Conservation (phyloP, 1,284 basidiomycete genomes). For the Naganishia cerealis region DNA sequence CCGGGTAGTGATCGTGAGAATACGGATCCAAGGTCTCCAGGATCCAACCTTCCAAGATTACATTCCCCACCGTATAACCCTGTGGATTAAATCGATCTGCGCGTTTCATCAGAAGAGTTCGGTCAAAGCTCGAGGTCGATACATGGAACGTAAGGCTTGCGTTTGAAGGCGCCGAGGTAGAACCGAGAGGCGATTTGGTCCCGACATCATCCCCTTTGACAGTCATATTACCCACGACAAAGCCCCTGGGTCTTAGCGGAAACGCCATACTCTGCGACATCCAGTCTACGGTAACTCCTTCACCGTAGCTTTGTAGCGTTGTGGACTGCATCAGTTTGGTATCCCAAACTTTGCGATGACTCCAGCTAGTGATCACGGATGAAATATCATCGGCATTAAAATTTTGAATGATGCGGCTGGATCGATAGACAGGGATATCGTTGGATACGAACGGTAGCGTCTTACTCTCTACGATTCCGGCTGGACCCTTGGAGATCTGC, state of each 20-base stretch:
- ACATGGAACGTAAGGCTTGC: slow-evolving; percentile 65
- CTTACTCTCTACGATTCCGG: slow-evolving; percentile 74
- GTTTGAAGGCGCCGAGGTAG: slow-evolving; percentile 45
- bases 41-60: slow-evolving; percentile 93
- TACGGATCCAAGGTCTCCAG: slow-evolving; percentile 96
- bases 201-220: slow-evolving; percentile 62
- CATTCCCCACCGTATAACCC: slow-evolving; percentile 71
- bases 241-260: slow-evolving; percentile 85
- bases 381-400: slow-evolving; percentile 89
- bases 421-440: slow-evolving; percentile 79
- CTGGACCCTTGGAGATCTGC: slow-evolving; percentile 72
- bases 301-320: slow-evolving; percentile 77
- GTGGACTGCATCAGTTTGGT: slow-evolving; percentile 60
- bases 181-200: slow-evolving; percentile 49
- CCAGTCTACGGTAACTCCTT: slow-evolving; percentile 70
- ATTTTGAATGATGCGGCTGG: slow-evolving; percentile 89
- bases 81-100: slow-evolving; percentile 75
- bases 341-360: slow-evolving; percentile 73
- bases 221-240: slow-evolving; percentile 74
- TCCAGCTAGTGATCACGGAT: slow-evolving; percentile 63
- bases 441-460: slow-evolving; percentile 74
- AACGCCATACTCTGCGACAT: slow-evolving; percentile 73
- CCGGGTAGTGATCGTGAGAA: slow-evolving; percentile 88
- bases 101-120: slow-evolving; percentile 56
- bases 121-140: slow-evolving; percentile 69